A percentile compares a stretch with the other conserved stretches of the same genome.
These are phyloP conservation scores for Aechmea fasciata DNA, from an alignment of 176 grass and related monocot genomes.

Conservation along the genomic window DNA sequence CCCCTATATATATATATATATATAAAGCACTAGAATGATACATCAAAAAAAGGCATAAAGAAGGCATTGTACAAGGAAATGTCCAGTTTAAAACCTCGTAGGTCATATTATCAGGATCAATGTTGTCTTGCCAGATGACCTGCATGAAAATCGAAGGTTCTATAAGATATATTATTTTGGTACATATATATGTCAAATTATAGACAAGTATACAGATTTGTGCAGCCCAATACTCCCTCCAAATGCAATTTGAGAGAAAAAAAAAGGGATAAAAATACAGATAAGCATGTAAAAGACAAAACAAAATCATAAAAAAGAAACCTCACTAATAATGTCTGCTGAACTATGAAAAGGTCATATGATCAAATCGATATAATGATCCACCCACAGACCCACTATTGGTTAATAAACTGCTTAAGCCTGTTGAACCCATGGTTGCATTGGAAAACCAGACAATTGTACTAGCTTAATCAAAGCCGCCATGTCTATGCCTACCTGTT, in stretches of 20 bases:
- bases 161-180: background rate
- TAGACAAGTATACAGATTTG: background rate
- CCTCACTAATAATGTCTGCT: background rate
- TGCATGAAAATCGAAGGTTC: slow-evolving; percentile 22
- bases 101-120: slow-evolving; percentile 95
- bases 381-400: no score
- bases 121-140: slow-evolving; percentile 91
- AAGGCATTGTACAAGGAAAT: background rate
- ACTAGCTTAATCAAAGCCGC: no score
- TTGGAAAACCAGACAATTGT: no score
- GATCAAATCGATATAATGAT: no score
- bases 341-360: background rate
- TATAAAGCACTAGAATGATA: background rate
- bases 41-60: background rate
- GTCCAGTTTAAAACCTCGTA: slow-evolving; percentile 45
- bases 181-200: background rate
- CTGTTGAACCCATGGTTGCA: no score
- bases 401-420: no score
- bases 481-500: no score
- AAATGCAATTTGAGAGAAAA: background rate
- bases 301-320: background rate
- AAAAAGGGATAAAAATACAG: background rate
- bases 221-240: background rate
- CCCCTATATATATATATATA: no score
- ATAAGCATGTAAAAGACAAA: background rate